phyloP scores from a whole-genome alignment of 768 basidiomycete species.

The Russula virescens region DNA sequence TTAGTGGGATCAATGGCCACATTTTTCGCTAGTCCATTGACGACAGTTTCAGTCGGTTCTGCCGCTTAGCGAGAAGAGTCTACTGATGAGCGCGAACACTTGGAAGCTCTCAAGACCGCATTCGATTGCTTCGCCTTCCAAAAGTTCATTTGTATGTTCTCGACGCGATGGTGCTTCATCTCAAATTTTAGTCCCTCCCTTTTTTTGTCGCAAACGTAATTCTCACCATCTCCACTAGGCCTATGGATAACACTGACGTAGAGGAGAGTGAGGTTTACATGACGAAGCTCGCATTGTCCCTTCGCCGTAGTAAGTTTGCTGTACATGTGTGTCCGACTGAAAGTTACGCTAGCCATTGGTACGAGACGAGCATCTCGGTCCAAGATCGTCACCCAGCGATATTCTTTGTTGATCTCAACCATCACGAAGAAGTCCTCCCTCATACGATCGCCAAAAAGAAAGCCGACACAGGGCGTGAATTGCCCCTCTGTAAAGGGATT shows the following conservation, averaged over 20 bases:
- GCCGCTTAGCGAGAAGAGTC: conserved; percentile 47
- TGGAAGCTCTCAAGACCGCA: conserved; percentile 54
- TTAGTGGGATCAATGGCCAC: too few relatives aligned
- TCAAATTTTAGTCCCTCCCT: conserved; percentile 43
- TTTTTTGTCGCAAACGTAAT: neutral
- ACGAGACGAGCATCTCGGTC: too few relatives aligned
- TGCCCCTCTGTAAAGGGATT: conserved; percentile 80
- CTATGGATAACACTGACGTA: too few relatives aligned
- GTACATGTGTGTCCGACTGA: neutral
- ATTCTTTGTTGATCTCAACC: too few relatives aligned
- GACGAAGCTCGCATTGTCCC: conserved; percentile 79
- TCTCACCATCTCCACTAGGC: conserved; percentile 34
- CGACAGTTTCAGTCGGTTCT: too few relatives aligned
- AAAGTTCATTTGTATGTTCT: conserved; percentile 79
- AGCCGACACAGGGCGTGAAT: too few relatives aligned
- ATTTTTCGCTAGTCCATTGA: too few relatives aligned
- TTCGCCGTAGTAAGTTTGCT: conserved; percentile 72
- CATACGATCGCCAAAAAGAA: too few relatives aligned
- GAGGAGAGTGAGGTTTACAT: conserved; percentile 82
- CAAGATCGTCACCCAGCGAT: too few relatives aligned
- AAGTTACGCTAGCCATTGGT: conserved; percentile 50
- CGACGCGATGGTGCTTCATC: conserved; percentile 69
- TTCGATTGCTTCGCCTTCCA: conserved; percentile 69
- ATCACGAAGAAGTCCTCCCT: too few relatives aligned
- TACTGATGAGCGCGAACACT: conserved; percentile 48